Evolutionary conservation across 2,329 filamentous ascomycete genomes (phyloP).

Genomic region (Xylariaceae sp.): DNA sequence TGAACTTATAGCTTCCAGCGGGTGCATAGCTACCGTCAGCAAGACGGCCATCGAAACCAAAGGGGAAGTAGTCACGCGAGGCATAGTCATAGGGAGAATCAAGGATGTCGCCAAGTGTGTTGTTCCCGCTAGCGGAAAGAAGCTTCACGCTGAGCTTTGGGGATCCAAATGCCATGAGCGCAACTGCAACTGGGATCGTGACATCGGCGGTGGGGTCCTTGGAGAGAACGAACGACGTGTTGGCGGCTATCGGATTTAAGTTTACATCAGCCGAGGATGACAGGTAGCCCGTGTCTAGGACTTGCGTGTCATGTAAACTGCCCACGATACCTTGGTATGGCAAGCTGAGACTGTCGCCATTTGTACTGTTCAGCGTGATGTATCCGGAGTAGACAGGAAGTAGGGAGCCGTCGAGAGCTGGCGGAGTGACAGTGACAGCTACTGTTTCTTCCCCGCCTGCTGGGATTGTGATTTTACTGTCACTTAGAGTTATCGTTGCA

Average conservation of each 20-base stretch:
- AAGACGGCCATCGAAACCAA: slow-evolving; percentile 45
- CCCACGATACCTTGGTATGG: slow-evolving; percentile 35
- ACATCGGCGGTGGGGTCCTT: slow-evolving; percentile 21
- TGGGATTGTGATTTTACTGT: slow-evolving; percentile 30
- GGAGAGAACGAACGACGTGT: slow-evolving; percentile 26
- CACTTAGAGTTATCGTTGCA: slow-evolving; percentile 41
- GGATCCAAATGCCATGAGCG: slow-evolving; percentile 44
- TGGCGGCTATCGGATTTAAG: slow-evolving; percentile 21
- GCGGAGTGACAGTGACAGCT: slow-evolving; percentile 43
- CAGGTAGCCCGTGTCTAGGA: slow-evolving; percentile 35
- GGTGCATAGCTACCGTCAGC: slow-evolving; percentile 45
- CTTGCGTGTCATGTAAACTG: slow-evolving; percentile 32
- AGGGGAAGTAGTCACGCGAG: slow-evolving; percentile 30
- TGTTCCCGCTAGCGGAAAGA: slow-evolving; percentile 36
- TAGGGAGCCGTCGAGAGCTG: slow-evolving; percentile 35
- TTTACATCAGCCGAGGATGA: slow-evolving; percentile 33
- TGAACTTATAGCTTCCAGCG: slow-evolving; percentile 47
- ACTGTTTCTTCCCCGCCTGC: slow-evolving; percentile 31
- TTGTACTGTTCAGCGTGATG: slow-evolving; percentile 41
- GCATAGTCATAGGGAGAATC: slow-evolving; percentile 37
- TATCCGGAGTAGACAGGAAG: slow-evolving; percentile 48
- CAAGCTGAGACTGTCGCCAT: slow-evolving; percentile 33
- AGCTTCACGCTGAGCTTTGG: slow-evolving; percentile 41
- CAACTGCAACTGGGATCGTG: slow-evolving; percentile 37
- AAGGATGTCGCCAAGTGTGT: slow-evolving; percentile 36